Conservation (phyloP, 441 rosid genomes). For the California macrophylla region DNA sequence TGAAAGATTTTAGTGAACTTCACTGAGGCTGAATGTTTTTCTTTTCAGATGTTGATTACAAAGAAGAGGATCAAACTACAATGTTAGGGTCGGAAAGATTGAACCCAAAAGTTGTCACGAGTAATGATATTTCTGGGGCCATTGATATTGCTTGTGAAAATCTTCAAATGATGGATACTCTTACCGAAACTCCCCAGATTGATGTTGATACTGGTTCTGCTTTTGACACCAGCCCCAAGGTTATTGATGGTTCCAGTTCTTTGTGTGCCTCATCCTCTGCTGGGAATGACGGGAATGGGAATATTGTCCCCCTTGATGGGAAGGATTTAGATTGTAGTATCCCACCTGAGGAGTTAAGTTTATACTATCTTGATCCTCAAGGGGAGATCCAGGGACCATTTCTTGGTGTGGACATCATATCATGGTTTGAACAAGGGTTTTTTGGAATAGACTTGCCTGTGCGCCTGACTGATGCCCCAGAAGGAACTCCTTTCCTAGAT, state of each 20-base stretch:
- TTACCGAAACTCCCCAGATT: conserved; percentile 9
- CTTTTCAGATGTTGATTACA: conserved; percentile 20
- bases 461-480: conserved; percentile 49
- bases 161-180: conserved; percentile 13
- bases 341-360: conserved; percentile 37
- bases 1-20: not conserved
- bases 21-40: not conserved
- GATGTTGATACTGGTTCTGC: conserved; percentile 1
- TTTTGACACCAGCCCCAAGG: conserved; percentile 3
- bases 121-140: conserved; percentile 17
- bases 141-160: conserved; percentile 20
- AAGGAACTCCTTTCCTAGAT: conserved; percentile 44
- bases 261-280: conserved; percentile 16
- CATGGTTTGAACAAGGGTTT: conserved; percentile 56
- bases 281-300: conserved; percentile 20
- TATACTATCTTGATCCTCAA: conserved; percentile 54
- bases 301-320: conserved; percentile 14
- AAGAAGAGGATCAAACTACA: conserved; percentile 20
- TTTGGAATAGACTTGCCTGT: conserved; percentile 51
- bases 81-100: conserved; percentile 9
- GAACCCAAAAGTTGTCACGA: not conserved
- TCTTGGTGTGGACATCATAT: conserved; percentile 41
- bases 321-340: conserved; percentile 17
- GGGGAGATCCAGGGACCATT: conserved; percentile 55
- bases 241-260: conserved; percentile 33